Evolutionary conservation across 139 green algal species (phyloP).

Genomic region (Chlamydomonas urium): DNA sequence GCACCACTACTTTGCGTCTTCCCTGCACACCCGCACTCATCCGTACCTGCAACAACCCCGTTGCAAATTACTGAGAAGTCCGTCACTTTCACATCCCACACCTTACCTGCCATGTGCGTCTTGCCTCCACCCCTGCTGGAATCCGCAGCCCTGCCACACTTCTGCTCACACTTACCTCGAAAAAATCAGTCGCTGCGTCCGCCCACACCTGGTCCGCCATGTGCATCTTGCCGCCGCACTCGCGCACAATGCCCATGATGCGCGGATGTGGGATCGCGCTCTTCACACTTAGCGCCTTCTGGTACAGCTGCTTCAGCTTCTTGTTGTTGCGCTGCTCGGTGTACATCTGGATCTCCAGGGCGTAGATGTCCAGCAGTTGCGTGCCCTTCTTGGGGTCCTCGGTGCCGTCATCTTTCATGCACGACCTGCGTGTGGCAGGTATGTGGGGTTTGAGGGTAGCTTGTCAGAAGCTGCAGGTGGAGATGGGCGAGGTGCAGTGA

Average conservation of each 20-base stretch:
- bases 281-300: conserved; percentile 35
- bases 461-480: too few relatives aligned
- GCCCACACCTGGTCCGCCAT: conserved; percentile 87
- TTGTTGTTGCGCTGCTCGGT: conserved; percentile 76
- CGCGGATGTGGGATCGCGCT: conserved; percentile 79
- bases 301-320: conserved; percentile 53
- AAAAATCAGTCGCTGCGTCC: conserved; percentile 94
- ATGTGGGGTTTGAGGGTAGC: too few relatives aligned
- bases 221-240: conserved; percentile 98
- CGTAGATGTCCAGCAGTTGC: conserved; percentile 97
- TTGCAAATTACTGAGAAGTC: too few relatives aligned
- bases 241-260: conserved; percentile 96
- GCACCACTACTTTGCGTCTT: too few relatives aligned
- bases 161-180: conserved; percentile 90
- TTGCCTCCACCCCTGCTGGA: too few relatives aligned
- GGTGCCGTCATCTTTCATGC: conserved; percentile 73
- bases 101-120: too few relatives aligned
- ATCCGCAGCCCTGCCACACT: too few relatives aligned
- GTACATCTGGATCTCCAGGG: conserved; percentile 96
- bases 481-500: too few relatives aligned
- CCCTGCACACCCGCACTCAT: too few relatives aligned
- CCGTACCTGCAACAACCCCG: too few relatives aligned
- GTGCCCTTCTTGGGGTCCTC: conserved; percentile 97
- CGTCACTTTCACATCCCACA: too few relatives aligned
- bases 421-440: conserved; percentile 62